These are phyloP conservation scores for Neurospora sp. DNA, from an alignment of 2,329 filamentous ascomycete species.

Conservation along the genomic window DNA sequence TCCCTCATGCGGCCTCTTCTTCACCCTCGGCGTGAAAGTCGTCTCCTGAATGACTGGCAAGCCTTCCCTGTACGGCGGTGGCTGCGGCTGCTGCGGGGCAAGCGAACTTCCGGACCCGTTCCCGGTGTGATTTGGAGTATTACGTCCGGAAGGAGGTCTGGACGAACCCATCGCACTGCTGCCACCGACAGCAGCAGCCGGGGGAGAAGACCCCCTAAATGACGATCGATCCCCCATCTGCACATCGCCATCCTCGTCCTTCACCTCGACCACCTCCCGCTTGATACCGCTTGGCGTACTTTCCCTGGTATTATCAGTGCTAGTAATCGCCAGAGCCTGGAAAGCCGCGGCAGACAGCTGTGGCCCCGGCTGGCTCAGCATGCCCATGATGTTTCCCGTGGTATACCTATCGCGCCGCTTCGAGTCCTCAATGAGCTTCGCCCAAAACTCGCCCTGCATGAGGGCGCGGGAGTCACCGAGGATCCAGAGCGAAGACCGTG, in stretches of 20 bases:
- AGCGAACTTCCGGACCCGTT: constrained; percentile 9
- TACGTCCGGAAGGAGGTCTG: not conserved
- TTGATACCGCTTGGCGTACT: not conserved
- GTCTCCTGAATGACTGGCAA: constrained; percentile 32
- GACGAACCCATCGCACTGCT: constrained; percentile 2
- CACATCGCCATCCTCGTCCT: constrained; percentile 15
- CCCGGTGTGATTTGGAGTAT: constrained; percentile 1
- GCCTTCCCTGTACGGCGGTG: constrained; percentile 12
- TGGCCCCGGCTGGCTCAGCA: constrained; percentile 35
- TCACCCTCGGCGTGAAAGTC: constrained; percentile 20
- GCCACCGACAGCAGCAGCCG: not conserved
- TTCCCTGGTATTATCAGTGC: not conserved
- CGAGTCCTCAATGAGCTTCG: constrained; percentile 73
- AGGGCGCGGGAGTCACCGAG: constrained; percentile 85
- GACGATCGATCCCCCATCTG: constrained; percentile 17
- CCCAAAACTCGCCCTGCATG: constrained; percentile 84
- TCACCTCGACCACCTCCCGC: not conserved
- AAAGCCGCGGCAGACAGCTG: constrained; percentile 22
- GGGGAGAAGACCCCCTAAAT: constrained; percentile 1
- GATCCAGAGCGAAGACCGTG: constrained; percentile 94
- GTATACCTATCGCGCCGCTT: constrained; percentile 67
- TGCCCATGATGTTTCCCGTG: constrained; percentile 44
- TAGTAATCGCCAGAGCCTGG: constrained; percentile 3
- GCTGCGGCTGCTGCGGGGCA: constrained; percentile 20
- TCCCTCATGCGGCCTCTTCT: constrained; percentile 35